A percentile compares a stretch with the other conserved stretches of the same genome.
phyloP scores from a whole-genome alignment of 202 grass and related monocot species.

The Bolboschoenoplectus hybrid region DNA sequence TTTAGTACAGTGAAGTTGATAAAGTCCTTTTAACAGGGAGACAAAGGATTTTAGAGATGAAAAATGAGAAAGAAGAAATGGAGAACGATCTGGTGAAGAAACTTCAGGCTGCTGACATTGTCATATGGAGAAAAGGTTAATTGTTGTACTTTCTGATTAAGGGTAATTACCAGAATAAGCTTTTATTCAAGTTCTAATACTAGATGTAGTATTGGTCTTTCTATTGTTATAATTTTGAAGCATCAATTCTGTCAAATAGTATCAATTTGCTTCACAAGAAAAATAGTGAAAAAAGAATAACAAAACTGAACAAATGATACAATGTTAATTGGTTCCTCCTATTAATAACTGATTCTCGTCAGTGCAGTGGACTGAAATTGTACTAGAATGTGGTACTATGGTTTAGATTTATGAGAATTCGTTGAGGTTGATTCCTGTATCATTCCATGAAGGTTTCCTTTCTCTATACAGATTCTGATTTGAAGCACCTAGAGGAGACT shows the following conservation, averaged over 20 bases:
- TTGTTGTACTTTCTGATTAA: conserved; percentile 28
- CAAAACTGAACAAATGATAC: neutral
- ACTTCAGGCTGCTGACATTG: conserved; percentile 50
- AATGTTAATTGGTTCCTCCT: neutral
- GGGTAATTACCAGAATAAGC: neutral
- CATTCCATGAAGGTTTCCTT: conserved; percentile 25
- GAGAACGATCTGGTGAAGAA: conserved; percentile 57
- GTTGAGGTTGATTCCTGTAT: conserved; percentile 7
- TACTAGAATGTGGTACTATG: neutral
- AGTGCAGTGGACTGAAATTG: neutral
- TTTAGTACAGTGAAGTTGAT: neutral
- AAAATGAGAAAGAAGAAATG: conserved; percentile 86
- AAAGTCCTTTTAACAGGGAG: conserved; percentile 45
- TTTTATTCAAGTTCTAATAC: neutral
- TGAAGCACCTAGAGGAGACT: conserved; percentile 67
- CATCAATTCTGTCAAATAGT: neutral
- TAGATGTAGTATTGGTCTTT: conserved; percentile 5
- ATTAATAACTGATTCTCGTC: neutral
- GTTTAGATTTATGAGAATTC: neutral
- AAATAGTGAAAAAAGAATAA: neutral
- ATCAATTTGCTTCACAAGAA: conserved; percentile 12
- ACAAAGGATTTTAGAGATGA: conserved; percentile 64
- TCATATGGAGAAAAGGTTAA: conserved; percentile 74
- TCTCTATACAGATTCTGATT: conserved; percentile 64
- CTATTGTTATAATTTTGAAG: neutral